Base-by-base conservation (phyloP, 1,284 basidiomycete species). In the Marasmius sp. region DNA sequence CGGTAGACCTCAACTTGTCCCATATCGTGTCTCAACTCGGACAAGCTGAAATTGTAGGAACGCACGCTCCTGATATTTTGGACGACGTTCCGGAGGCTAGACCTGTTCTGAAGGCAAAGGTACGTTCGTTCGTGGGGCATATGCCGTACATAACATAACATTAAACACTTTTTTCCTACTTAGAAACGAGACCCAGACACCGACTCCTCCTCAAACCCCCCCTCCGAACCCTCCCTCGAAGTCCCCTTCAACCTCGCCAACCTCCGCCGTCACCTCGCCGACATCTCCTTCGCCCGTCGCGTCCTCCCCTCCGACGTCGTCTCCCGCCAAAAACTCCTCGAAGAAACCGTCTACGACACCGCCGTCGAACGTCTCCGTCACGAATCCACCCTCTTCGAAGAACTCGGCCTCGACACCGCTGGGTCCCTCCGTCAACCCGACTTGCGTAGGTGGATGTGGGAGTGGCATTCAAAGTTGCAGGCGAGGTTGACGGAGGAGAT, bases 381-480 rank as follows among this genome's bases (percentile, higher is more conserved):
- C 64, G 85, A 94, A 63, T 77, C 84, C 8, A 81, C 89, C 62
- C 63, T 82, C 7, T 81, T 94, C 47, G 81, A 84, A 18, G 77
- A 82, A 34, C 79, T 88, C 18, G 87, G 88, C 7, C 66, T 90
- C 7, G 79, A 77, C 38, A 80, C 79, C 61, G n/a, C n/a, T n/a
- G 76, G 75, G 22, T 77, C 77, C 7, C 77, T 93, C 22, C 79
- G 81, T 58, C 77, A 81, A 38, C 77, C 70, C 2, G 83, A 85
- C 62, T 76, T 97, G 18, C 89, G 91, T 68, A 76, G 78, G 36
- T 92, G 92, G 91, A 95, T 96, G 93, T 92, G 91, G 86, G 78
- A 86, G 3, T 97, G 94, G 95, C 87, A 94, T 67, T 71, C 79
- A n/a, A 83, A 82, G 59, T 81, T 97, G 34, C 77, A 82, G 37